Conservation (phyloP, 257 asterid species). For the Mitragyna speciosa region DNA sequence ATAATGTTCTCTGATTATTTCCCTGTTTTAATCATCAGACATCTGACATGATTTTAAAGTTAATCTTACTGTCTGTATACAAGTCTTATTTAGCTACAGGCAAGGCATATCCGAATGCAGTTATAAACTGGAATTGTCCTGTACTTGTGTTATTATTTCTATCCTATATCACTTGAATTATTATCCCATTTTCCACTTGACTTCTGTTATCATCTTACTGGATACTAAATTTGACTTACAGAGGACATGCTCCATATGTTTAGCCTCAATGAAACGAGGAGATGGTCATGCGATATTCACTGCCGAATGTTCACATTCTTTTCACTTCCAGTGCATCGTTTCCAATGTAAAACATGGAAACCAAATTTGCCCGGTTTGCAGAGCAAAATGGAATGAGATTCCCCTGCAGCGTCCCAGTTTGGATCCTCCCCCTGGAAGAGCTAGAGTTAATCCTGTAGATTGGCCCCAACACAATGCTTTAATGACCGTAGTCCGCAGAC, state of each 20-base stretch:
- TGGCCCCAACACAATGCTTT: conserved; percentile 56
- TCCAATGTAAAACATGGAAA: conserved; percentile 94
- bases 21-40: neutral
- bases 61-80: neutral
- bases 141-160: neutral
- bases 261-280: conserved; percentile 79
- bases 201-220: conserved; percentile 18
- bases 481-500: conserved; percentile 60
- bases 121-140: neutral
- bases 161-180: neutral
- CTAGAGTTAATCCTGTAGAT: conserved; percentile 55
- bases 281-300: conserved; percentile 96
- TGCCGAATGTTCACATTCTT: conserved; percentile 95
- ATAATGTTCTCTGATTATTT: neutral
- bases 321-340: conserved; percentile 93
- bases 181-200: neutral
- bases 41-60: neutral
- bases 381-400: conserved; percentile 90
- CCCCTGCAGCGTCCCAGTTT: conserved; percentile 65
- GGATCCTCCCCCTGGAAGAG: conserved; percentile 48
- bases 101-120: neutral
- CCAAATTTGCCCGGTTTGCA: conserved; percentile 86
- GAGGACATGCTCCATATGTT: conserved; percentile 89
- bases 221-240: conserved; percentile 33
- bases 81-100: too few relatives aligned